These are phyloP conservation scores for Euphrasia arctica DNA, from an alignment of 305 asterid genomes.

Conservation along the genomic window DNA sequence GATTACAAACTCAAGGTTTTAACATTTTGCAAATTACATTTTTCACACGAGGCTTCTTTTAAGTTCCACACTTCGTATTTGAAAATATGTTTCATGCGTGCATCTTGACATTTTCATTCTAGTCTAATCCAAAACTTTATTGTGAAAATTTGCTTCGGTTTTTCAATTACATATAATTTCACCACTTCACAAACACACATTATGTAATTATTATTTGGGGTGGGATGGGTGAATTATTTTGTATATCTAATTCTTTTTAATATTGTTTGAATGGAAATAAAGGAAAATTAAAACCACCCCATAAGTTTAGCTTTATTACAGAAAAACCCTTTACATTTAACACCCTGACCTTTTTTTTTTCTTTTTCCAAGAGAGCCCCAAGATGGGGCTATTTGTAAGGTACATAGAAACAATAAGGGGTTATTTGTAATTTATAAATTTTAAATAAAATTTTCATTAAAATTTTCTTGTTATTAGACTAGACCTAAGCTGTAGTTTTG, in stretches of 20 bases:
- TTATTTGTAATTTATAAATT: too few relatives aligned
- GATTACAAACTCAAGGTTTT: constrained; percentile 82
- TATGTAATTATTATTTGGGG: not conserved
- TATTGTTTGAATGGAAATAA: not conserved
- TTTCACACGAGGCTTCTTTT: not conserved
- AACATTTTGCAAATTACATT: constrained; percentile 13
- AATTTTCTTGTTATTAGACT: not conserved
- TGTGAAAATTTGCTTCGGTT: not conserved
- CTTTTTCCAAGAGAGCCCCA: too few relatives aligned
- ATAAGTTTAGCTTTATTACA: not conserved
- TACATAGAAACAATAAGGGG: too few relatives aligned
- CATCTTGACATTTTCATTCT: too few relatives aligned
- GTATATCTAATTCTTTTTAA: not conserved
- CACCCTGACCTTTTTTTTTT: not conserved
- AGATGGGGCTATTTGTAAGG: too few relatives aligned
- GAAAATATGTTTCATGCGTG: too few relatives aligned
- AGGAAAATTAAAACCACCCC: not conserved
- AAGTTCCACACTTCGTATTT: not conserved
- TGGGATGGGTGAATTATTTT: not conserved
- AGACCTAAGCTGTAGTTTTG: not conserved
- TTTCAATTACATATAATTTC: not conserved
- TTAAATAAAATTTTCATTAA: too few relatives aligned
- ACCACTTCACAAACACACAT: not conserved
- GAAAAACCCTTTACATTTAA: too few relatives aligned
- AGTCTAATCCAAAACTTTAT: too few relatives aligned